Evolutionary conservation across 106 monocot species (phyloP), one percentile per base, ranked within the genome.

Genomic region (Dendrobium catenatum): DNA sequence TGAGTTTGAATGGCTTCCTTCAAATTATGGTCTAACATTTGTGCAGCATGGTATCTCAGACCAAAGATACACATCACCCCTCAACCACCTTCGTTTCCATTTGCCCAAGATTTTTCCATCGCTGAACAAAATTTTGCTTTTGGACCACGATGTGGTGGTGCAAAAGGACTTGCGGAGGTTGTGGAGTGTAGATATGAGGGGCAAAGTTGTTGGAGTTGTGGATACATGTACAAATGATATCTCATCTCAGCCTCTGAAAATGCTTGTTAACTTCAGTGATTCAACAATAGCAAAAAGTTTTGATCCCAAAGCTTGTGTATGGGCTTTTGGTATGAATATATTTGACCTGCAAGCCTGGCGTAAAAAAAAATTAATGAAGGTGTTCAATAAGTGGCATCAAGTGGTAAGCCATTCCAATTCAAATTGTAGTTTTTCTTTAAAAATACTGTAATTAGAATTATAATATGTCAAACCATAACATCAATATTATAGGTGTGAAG

Each of bases 111-210:
- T 97, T n/a, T 97, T 94, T 75, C 92, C 94, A 76, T 84, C 59
- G 64, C 72, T 97, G 64, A 82, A 85, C 55, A 92, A 94, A 72
- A 49, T 97, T 83, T 64, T 97, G 68, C 86, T 97, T 81, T 78
- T 97, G 80, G 96, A 97, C 77, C 92, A 97, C 86, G 96, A 97
- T 83, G 89, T 97, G 26, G 92, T 97, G 29, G 90, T 97, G 46
- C 88, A 89, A 51, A 89, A 80, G 72, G 96, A 97, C 75, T 76
- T 97, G 19, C 82, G 79, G 67, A 78, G 26, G 9, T 83, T 97
- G 46, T 97, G 96, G 96, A 68, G 66, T 16, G 18, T 88, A 47
- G 80, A 92, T 82, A 85, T 97, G 87, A 83, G 89, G 56, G 90
- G 87, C 26, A 94, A 94, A 78, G 94, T 97, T 55, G 88, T 88